Percentiles rank a stretch among this genome's conserved stretches.
These are phyloP conservation scores for Datisca glomerata DNA, from an alignment of 306 rosid species.

Conservation along the genomic window DNA sequence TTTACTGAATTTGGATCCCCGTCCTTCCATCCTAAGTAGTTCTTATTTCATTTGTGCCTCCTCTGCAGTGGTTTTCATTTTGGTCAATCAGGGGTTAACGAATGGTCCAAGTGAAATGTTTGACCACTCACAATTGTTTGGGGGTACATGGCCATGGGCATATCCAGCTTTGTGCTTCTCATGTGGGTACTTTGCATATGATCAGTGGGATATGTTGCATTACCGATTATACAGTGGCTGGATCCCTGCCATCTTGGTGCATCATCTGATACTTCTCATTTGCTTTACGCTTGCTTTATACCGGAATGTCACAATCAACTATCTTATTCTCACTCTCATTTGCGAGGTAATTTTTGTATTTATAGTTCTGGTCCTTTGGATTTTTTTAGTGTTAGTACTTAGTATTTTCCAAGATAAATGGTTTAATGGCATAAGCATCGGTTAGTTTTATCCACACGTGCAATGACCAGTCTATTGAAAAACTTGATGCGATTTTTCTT, in stretches of 20 bases:
- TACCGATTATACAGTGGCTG: slow-evolving; percentile 55
- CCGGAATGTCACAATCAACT: slow-evolving; percentile 85
- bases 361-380: too few relatives aligned
- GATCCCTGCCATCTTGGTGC: slow-evolving; percentile 75
- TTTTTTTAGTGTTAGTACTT: too few relatives aligned
- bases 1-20: too few relatives aligned
- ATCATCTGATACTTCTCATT: slow-evolving; percentile 78
- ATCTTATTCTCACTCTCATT: slow-evolving; percentile 86
- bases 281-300: slow-evolving; percentile 89
- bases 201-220: slow-evolving; percentile 90
- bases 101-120: slow-evolving; percentile 52
- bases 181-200: slow-evolving; percentile 97
- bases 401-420: too few relatives aligned
- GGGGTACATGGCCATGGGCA: slow-evolving; percentile 80
- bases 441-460: too few relatives aligned
- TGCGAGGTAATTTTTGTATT: slow-evolving; percentile 53
- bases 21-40: too few relatives aligned
- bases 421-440: too few relatives aligned
- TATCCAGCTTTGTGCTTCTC: slow-evolving; percentile 79
- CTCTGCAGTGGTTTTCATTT: slow-evolving; percentile 57
- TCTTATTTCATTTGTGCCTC: slow-evolving; percentile 1
- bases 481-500: too few relatives aligned
- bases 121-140: slow-evolving; percentile 71
- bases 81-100: slow-evolving; percentile 37
- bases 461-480: too few relatives aligned